Evolutionary conservation across 495 filamentous ascomycete genomes (phyloP), one percentile per base, ranked within the genome.

Genomic region (Podospora appendiculata): DNA sequence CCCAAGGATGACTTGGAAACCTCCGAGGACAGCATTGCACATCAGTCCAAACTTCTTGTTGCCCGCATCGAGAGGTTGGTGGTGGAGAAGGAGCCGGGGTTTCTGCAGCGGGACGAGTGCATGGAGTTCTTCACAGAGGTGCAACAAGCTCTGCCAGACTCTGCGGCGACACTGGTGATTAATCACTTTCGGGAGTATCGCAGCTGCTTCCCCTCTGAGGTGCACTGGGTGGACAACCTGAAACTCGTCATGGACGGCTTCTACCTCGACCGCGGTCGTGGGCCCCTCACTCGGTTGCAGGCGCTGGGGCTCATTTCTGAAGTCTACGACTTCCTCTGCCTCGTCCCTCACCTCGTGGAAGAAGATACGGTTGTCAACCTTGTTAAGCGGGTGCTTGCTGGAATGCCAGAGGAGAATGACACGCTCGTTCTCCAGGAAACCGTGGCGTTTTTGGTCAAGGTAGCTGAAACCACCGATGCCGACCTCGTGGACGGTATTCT

Each of bases 191-290:
- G 70, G 32, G 74, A 84, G 53, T 77, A 80, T 49, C 71, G 80
- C 32, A 82, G 82, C 50, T 88, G 86, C 55, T 85, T 82, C 51
- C 89, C 88, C 19, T 88, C 83, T 5, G 82, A 83, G 60, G 63
- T 70, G 12, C 64, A 78, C 8, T 95, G 88, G 85, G 71, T 84
- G 33, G 68, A 70, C 6, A 84, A 88, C 54, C 78, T 84, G 19
- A 76, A 67, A 19, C 69, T 75, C 8, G 69, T 93, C 1, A 70
- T 90, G 45, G 72, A 79, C 25, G 74, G 78, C 10, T 85, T 95
- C 56, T 79, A 91, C 47, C 78, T 75, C 36, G 77, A 86, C 56
- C 76, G 71, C 11, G 75, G 63, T 47, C 82, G 89, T 45, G 74
- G 82, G 19, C 77, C 83, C 1, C 75, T 82, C 39, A 79, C 89